Conservation (phyloP, 306 rosid species). For the Begonia loranthoides region DNA sequence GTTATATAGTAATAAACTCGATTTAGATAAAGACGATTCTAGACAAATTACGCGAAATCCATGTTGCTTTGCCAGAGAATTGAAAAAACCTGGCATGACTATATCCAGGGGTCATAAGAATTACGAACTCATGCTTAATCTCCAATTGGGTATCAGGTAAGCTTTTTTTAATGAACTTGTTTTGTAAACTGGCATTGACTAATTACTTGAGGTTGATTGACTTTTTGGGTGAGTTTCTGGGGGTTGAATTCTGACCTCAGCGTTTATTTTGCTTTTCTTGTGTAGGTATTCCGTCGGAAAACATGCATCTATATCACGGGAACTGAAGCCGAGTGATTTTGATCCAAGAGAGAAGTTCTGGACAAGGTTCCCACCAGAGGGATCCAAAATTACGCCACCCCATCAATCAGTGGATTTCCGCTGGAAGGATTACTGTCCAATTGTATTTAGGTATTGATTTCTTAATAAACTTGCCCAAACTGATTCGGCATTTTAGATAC, state of each 20-base stretch:
- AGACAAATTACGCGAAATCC: slow-evolving; percentile 40
- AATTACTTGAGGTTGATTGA: background rate
- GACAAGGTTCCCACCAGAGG: slow-evolving; percentile 86
- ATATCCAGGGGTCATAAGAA: slow-evolving; percentile 82
- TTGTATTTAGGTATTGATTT: slow-evolving; percentile 66
- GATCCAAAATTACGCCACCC: slow-evolving; percentile 82
- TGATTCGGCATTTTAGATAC: too few species aligned
- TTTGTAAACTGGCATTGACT: background rate
- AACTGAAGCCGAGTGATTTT: slow-evolving; percentile 50
- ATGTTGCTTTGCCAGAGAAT: slow-evolving; percentile 42
- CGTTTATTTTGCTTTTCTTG: slow-evolving; percentile 1
- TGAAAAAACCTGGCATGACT: slow-evolving; percentile 65
- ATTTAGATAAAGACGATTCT: slow-evolving; percentile 23
- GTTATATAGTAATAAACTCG: slow-evolving; percentile 28
- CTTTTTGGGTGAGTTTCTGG: background rate
- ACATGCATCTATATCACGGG: slow-evolving; percentile 52
- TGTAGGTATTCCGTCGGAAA: slow-evolving; percentile 75
- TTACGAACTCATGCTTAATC: slow-evolving; percentile 88
- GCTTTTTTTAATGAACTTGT: too few species aligned
- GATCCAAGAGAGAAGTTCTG: slow-evolving; percentile 91
- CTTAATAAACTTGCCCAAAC: background rate
- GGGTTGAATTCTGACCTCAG: slow-evolving; percentile 2
- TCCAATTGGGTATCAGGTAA: slow-evolving; percentile 87
- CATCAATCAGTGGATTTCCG: slow-evolving; percentile 76
- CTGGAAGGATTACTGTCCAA: slow-evolving; percentile 95